phyloP scores from a whole-genome alignment of 2,329 filamentous ascomycete species.

The Epichloe amarillans region DNA sequence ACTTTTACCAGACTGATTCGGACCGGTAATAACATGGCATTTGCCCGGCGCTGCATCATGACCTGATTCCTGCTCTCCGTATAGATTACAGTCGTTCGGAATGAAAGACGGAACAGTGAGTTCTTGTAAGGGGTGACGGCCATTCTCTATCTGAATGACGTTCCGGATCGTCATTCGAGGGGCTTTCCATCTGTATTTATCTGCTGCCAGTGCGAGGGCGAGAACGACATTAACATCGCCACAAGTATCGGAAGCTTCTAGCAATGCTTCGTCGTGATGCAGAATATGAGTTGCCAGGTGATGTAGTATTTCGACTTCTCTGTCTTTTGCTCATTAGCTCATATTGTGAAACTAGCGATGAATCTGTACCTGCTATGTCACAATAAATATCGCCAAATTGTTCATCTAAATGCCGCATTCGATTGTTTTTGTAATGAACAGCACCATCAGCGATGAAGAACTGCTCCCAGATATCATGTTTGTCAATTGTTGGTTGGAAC shows the following conservation, averaged over 20 bases:
- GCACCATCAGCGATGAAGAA: conserved; percentile 60
- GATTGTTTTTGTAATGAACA: conserved; percentile 75
- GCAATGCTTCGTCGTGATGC: conserved; percentile 51
- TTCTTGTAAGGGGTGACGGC: conserved; percentile 80
- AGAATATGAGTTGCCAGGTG: conserved; percentile 59
- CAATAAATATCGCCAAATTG: conserved; percentile 77
- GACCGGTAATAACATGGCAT: conserved; percentile 73
- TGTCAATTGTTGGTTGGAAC: conserved; percentile 47
- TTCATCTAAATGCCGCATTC: conserved; percentile 69
- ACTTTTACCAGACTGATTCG: conserved; percentile 95
- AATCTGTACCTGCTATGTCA: conserved; percentile 57
- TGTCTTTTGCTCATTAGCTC: conserved; percentile 38
- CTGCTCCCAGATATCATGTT: conserved; percentile 56
- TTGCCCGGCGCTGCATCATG: conserved; percentile 3
- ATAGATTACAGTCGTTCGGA: conserved; percentile 63
- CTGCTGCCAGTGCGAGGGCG: conserved; percentile 66
- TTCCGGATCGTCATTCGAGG: conserved; percentile 61
- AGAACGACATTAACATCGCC: conserved; percentile 80
- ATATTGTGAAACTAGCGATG: not conserved
- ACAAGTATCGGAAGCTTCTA: conserved; percentile 61
- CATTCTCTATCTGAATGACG: conserved; percentile 59
- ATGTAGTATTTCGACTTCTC: conserved; percentile 81
- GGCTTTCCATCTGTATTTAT: conserved; percentile 54
- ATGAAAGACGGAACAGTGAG: conserved; percentile 69
- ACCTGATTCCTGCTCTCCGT: conserved; percentile 38